phyloP scores from a whole-genome alignment of 2,329 filamentous ascomycete species.

The Fusarium protoensiforme region DNA sequence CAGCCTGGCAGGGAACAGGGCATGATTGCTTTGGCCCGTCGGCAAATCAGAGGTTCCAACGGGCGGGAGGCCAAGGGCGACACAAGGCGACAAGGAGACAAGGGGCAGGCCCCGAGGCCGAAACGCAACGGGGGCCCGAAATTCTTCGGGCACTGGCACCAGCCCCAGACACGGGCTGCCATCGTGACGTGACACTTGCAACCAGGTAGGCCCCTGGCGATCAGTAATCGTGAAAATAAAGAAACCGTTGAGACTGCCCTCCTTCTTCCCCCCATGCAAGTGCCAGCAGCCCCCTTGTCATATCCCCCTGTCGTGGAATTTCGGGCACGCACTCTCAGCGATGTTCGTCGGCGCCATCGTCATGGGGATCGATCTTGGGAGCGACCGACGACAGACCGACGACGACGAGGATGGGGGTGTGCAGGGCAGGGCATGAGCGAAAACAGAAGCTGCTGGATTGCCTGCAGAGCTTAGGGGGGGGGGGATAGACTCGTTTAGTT shows the following conservation, averaged over 20 bases:
- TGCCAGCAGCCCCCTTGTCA: constrained; percentile 1
- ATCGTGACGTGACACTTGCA: constrained; percentile 26
- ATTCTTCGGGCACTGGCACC: constrained; percentile 35
- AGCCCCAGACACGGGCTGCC: constrained; percentile 13
- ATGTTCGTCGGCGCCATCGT: not conserved
- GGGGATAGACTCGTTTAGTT: constrained; percentile 14
- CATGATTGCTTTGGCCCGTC: constrained; percentile 1
- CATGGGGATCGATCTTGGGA: constrained; percentile 11
- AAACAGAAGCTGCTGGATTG: not conserved
- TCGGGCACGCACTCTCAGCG: not conserved
- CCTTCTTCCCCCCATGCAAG: not conserved
- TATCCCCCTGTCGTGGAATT: constrained; percentile 8
- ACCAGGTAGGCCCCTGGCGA: constrained; percentile 32
- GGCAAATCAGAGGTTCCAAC: constrained; percentile 19
- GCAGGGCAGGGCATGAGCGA: not conserved
- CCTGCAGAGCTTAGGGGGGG: not conserved
- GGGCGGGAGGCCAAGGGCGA: not conserved
- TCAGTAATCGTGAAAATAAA: constrained; percentile 37
- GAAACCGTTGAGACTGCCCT: constrained; percentile 31
- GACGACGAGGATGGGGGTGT: not conserved
- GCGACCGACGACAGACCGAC: not conserved
- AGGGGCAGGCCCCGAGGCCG: constrained; percentile 17
- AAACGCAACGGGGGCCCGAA: constrained; percentile 42
- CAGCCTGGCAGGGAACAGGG: constrained; percentile 19
- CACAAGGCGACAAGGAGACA: not conserved